A percentile compares a stretch with the other conserved stretches of the same genome.
These are phyloP conservation scores for Myriosclerotinia duriaeana DNA, from an alignment of 2,329 filamentous ascomycete genomes.

Conservation along the genomic window DNA sequence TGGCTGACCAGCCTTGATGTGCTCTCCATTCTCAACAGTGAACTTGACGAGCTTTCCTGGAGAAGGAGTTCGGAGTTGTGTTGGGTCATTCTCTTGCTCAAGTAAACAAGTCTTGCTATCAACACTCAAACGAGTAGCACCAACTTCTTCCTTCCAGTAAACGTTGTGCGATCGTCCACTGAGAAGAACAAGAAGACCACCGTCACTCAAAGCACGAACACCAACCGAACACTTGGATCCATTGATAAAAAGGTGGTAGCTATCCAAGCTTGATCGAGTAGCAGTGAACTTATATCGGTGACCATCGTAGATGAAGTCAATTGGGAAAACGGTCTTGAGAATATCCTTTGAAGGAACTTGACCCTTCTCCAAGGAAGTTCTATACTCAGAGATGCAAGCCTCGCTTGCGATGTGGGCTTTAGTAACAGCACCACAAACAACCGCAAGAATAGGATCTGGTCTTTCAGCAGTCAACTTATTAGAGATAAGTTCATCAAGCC, in stretches of 20 bases:
- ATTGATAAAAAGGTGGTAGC: slow-evolving; percentile 98
- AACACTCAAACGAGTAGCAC: slow-evolving; percentile 90
- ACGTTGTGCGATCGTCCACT: slow-evolving; percentile 94
- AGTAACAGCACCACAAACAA: slow-evolving; percentile 90
- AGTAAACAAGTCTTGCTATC: slow-evolving; percentile 97
- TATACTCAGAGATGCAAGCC: slow-evolving; percentile 81
- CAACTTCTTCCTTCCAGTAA: slow-evolving; percentile 99
- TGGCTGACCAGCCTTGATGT: slow-evolving; percentile 86
- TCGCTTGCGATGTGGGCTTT: slow-evolving; percentile 96
- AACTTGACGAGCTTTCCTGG: slow-evolving; percentile 99
- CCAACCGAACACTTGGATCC: slow-evolving; percentile 94
- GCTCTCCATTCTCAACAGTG: slow-evolving; percentile 90
- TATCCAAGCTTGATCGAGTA: slow-evolving; percentile 86
- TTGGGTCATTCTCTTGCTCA: slow-evolving; percentile 98
- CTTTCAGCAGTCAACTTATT: slow-evolving; percentile 96
- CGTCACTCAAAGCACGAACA: slow-evolving; percentile 88
- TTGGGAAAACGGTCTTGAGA: slow-evolving; percentile 93
- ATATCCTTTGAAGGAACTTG: slow-evolving; percentile 96
- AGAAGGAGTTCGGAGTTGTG: slow-evolving; percentile 89
- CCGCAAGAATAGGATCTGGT: slow-evolving; percentile 88
- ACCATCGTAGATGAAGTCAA: slow-evolving; percentile 99
- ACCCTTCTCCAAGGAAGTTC: slow-evolving; percentile 86
- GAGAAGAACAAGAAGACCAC: slow-evolving; percentile 86
- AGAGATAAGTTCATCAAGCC: slow-evolving; percentile 97
- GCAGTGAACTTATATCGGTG: slow-evolving; percentile 97